Percentiles rank a stretch among this genome's conserved stretches.
Conservation (phyloP, 1,284 basidiomycete species). For the Taiwanofungus camphoratus region DNA sequence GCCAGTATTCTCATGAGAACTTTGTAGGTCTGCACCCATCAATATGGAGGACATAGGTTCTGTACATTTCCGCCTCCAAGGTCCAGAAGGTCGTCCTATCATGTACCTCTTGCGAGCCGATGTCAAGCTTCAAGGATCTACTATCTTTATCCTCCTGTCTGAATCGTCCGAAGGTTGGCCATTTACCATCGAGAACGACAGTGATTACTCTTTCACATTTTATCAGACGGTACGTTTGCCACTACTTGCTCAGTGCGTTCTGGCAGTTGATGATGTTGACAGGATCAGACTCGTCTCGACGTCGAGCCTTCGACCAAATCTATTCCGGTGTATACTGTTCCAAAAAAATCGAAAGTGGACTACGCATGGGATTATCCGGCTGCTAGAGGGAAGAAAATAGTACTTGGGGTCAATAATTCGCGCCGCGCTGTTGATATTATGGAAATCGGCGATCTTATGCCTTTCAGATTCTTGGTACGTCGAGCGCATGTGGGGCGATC, state of each 20-base stretch:
- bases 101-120: slow-evolving; percentile 77
- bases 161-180: slow-evolving; percentile 80
- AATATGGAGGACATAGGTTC: slow-evolving; percentile 90
- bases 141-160: slow-evolving; percentile 81
- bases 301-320: slow-evolving; percentile 31
- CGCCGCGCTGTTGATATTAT: slow-evolving; percentile 86
- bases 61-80: slow-evolving; percentile 71
- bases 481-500: neutral
- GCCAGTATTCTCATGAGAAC: too few species aligned
- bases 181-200: slow-evolving; percentile 88
- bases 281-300: slow-evolving; percentile 49
- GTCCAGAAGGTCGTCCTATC: slow-evolving; percentile 32
- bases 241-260: neutral
- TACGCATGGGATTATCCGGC: slow-evolving; percentile 98
- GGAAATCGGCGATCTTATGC: slow-evolving; percentile 92
- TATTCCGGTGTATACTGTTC: slow-evolving; percentile 47
- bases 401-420: slow-evolving; percentile 59
- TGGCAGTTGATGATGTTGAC: slow-evolving; percentile 1
- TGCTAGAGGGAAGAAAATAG: slow-evolving; percentile 76
- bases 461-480: slow-evolving; percentile 79
- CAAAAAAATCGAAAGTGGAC: slow-evolving; percentile 49
- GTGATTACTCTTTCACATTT: slow-evolving; percentile 67
- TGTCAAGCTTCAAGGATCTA: slow-evolving; percentile 81
- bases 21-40: slow-evolving; percentile 86
- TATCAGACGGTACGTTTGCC: slow-evolving; percentile 62